A percentile compares a stretch with the other conserved stretches of the same genome.
phyloP scores from a whole-genome alignment of 495 filamentous ascomycete genomes.

The Penicillium riverlandense region DNA sequence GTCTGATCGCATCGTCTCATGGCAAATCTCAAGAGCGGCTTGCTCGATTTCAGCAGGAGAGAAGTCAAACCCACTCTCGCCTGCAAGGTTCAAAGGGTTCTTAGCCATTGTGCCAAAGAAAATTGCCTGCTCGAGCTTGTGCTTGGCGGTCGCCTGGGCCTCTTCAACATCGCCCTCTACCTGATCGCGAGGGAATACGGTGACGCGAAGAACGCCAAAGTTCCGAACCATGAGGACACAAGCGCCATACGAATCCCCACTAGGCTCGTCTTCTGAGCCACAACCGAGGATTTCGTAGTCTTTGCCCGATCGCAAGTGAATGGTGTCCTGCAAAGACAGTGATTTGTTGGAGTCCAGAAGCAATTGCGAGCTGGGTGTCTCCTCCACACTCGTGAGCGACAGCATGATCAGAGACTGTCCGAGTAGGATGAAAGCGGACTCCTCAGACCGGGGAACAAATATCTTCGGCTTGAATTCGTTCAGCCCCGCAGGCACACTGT shows the following conservation, averaged over 20 bases:
- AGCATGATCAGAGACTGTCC: conserved; percentile 67
- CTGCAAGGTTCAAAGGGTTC: conserved; percentile 74
- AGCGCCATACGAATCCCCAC: conserved; percentile 47
- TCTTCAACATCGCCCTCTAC: conserved; percentile 22
- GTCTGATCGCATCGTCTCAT: conserved; percentile 71
- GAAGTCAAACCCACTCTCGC: conserved; percentile 55
- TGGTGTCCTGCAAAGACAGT: conserved; percentile 70
- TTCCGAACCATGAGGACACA: conserved; percentile 69
- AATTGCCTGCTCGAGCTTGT: conserved; percentile 88
- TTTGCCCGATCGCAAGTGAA: conserved; percentile 67
- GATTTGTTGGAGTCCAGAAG: conserved; percentile 51
- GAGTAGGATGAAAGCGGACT: conserved; percentile 79
- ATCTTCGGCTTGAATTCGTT: conserved; percentile 53
- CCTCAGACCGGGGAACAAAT: conserved; percentile 66
- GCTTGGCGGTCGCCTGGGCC: conserved; percentile 61
- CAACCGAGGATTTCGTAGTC: conserved; percentile 39
- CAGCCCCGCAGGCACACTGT: conserved; percentile 15
- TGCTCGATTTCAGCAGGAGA: conserved; percentile 60
- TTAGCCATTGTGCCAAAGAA: conserved; percentile 77
- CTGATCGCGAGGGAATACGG: conserved; percentile 24
- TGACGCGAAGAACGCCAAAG: conserved; percentile 72
- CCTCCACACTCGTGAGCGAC: conserved; percentile 54
- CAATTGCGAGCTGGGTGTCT: conserved; percentile 63
- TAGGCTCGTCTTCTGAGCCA: conserved; percentile 29
- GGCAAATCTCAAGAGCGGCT: conserved; percentile 72